Conservation (phyloP, 306 rosid genomes). For the Senna tora region DNA sequence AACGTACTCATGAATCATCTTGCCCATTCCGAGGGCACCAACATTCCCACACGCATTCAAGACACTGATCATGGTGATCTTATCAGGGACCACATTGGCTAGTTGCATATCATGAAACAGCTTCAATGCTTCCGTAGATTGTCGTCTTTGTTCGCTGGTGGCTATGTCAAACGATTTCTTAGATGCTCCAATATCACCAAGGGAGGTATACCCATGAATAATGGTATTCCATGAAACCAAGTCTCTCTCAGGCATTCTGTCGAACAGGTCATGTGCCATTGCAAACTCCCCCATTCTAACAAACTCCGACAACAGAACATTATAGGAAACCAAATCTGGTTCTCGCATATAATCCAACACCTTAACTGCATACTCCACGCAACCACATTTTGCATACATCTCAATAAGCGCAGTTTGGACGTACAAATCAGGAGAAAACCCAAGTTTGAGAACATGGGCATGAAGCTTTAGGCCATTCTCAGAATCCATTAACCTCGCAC, state of each 20-base stretch:
- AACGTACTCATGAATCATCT: constrained; percentile 37
- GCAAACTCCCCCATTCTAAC: constrained; percentile 25
- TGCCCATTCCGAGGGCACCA: constrained; percentile 40
- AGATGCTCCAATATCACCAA: background rate
- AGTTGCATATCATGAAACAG: constrained; percentile 34
- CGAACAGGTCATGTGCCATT: constrained; percentile 36
- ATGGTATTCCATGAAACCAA: constrained; percentile 43
- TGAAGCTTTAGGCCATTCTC: constrained; percentile 25
- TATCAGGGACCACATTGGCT: constrained; percentile 31
- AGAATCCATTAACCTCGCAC: constrained; percentile 25
- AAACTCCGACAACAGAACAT: constrained; percentile 33
- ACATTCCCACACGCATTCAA: constrained; percentile 33
- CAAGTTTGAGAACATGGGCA: constrained; percentile 25
- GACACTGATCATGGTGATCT: constrained; percentile 29
- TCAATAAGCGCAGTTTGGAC: constrained; percentile 39
- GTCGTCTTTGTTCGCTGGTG: constrained; percentile 3
- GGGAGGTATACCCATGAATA: constrained; percentile 39
- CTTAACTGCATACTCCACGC: constrained; percentile 20
- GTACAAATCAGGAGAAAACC: constrained; percentile 34
- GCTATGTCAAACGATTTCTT: constrained; percentile 1
- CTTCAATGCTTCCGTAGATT: constrained; percentile 31
- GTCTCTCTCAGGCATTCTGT: constrained; percentile 32
- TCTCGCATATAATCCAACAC: constrained; percentile 24
- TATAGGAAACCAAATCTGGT: constrained; percentile 37
- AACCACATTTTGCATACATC: constrained; percentile 38